phyloP scores from a whole-genome alignment of 2,329 filamentous ascomycete genomes.

The Pseudogymnoascus sp. region DNA sequence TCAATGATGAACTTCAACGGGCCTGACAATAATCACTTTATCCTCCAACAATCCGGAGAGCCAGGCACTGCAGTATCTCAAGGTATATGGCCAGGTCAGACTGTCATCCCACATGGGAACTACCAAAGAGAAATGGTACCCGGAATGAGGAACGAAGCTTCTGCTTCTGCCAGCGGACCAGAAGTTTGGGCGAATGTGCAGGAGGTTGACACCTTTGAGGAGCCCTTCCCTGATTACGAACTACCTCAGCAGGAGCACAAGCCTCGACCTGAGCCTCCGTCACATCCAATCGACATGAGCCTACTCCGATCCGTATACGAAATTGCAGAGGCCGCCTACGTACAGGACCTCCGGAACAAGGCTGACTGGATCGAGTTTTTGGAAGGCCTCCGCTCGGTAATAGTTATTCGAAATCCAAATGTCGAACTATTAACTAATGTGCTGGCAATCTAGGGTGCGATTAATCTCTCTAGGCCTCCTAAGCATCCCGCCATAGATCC shows the following conservation, averaged over 20 bases:
- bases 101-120: too few species aligned
- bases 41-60: not conserved
- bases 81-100: not conserved
- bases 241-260: too few species aligned
- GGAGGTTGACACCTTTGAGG: too few species aligned
- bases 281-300: not conserved
- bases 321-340: not conserved
- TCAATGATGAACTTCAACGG: not conserved
- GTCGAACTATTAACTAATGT: not conserved
- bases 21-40: not conserved
- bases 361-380: not conserved
- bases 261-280: not conserved
- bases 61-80: not conserved
- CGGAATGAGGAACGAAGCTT: not conserved
- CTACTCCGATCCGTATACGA: not conserved
- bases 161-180: not conserved
- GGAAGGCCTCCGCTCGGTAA: not conserved
- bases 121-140: not conserved
- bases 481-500: slow-evolving; percentile 22
- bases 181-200: not conserved
- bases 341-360: not conserved
- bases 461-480: slow-evolving; percentile 28
- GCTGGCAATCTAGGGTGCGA: slow-evolving; percentile 23
- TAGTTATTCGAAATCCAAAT: not conserved
- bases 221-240: not conserved